Percentiles rank a stretch among this genome's conserved stretches.
Conservation (phyloP, 2,329 filamentous ascomycete species). For the Ophioceras dolichostomum region DNA sequence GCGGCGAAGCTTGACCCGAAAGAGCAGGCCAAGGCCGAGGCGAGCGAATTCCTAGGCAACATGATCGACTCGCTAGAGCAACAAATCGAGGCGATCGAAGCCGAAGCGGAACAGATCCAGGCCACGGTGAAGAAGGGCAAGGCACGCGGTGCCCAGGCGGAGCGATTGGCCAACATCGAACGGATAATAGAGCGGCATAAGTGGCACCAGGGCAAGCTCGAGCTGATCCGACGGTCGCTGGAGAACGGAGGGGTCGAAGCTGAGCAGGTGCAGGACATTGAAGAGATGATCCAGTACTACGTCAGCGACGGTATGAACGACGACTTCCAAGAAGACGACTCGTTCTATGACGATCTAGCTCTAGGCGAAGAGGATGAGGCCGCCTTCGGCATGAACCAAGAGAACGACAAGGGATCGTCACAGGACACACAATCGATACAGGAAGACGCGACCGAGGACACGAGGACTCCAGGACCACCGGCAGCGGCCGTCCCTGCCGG, state of each 20-base stretch:
- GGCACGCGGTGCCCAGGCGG: slow-evolving; percentile 69
- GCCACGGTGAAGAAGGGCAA: slow-evolving; percentile 92
- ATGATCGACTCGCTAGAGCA: slow-evolving; percentile 90
- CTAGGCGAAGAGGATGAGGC: slow-evolving; percentile 90
- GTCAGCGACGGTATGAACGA: slow-evolving; percentile 79
- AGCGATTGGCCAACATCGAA: slow-evolving; percentile 80
- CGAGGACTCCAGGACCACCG: not conserved
- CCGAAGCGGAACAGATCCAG: slow-evolving; percentile 76
- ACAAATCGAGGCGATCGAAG: slow-evolving; percentile 86
- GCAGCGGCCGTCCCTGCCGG: slow-evolving; percentile 33
- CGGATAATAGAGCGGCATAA: slow-evolving; percentile 82
- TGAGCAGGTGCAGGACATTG: slow-evolving; percentile 75
- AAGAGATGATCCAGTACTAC: slow-evolving; percentile 92
- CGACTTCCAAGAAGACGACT: slow-evolving; percentile 89
- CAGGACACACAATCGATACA: slow-evolving; percentile 89
- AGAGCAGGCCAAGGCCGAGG: slow-evolving; percentile 86
- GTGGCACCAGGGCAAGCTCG: slow-evolving; percentile 89
- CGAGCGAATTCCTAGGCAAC: slow-evolving; percentile 70
- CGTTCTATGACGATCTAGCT: slow-evolving; percentile 87
- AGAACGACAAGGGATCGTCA: slow-evolving; percentile 83
- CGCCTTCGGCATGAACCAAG: slow-evolving; percentile 65
- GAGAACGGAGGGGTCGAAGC: slow-evolving; percentile 88
- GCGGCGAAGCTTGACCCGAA: slow-evolving; percentile 93
- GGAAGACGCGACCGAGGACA: slow-evolving; percentile 56
- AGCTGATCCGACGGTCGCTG: slow-evolving; percentile 77